These are phyloP conservation scores for Hymenoscyphus fructigenus DNA, from an alignment of 2,329 filamentous ascomycete genomes.

Conservation along the genomic window DNA sequence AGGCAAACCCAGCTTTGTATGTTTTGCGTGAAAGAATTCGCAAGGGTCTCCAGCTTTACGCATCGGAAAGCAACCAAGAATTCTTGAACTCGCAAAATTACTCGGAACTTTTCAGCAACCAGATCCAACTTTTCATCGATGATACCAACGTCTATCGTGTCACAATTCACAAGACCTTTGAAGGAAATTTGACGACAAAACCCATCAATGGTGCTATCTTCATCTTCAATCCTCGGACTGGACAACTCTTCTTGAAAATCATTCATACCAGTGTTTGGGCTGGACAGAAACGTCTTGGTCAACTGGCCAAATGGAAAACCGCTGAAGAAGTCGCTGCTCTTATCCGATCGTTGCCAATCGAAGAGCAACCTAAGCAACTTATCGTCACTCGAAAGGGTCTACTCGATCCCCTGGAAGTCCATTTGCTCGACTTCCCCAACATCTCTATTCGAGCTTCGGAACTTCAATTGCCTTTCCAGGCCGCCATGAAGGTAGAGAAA, in stretches of 20 bases:
- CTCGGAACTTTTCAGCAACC: slow-evolving; percentile 97
- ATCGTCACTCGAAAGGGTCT: slow-evolving; percentile 98
- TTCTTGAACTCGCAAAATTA: slow-evolving; percentile 99
- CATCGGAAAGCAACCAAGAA: slow-evolving; percentile 97
- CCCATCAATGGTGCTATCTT: slow-evolving; percentile 99
- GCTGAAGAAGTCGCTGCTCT: slow-evolving; percentile 98
- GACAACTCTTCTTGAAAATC: slow-evolving; percentile 97
- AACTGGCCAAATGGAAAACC: slow-evolving; percentile 99
- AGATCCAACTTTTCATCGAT: slow-evolving; percentile 98
- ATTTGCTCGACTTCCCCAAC: slow-evolving; percentile 96
- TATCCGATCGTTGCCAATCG: slow-evolving; percentile 90
- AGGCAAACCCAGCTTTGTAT: slow-evolving; percentile 95
- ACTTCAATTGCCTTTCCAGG: slow-evolving; percentile 95
- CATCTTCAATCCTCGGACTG: slow-evolving; percentile 99
- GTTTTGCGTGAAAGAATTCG: slow-evolving; percentile 96
- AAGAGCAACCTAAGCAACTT: slow-evolving; percentile 98
- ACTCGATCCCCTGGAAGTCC: slow-evolving; percentile 93
- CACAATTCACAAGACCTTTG: slow-evolving; percentile 99
- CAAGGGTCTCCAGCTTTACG: slow-evolving; percentile 96
- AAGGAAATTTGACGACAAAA: slow-evolving; percentile 98
- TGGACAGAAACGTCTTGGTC: slow-evolving; percentile 96
- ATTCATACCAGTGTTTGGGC: slow-evolving; percentile 99
- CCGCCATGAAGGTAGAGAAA: slow-evolving; percentile 99
- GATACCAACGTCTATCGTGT: slow-evolving; percentile 99
- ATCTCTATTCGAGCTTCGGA: slow-evolving; percentile 98